Conservation (phyloP, 2,329 filamentous ascomycete species). For the Zarea fungicola region DNA sequence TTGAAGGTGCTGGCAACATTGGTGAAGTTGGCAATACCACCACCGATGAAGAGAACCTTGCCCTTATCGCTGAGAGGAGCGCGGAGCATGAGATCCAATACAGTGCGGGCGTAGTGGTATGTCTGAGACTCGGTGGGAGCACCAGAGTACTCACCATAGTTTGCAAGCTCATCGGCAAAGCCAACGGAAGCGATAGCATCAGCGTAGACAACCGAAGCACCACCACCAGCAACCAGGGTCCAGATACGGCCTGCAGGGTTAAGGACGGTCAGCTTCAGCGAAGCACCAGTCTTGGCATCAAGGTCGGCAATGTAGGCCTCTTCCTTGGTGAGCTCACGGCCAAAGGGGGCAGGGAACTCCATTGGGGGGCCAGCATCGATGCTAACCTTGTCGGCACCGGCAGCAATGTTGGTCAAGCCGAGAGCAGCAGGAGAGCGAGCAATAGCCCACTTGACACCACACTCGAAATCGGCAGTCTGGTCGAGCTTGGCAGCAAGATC, state of each 20-base stretch:
- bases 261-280: conserved; percentile 94
- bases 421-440: conserved; percentile 86
- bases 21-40: conserved; percentile 99
- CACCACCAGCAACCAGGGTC: conserved; percentile 98
- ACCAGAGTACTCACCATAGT: conserved; percentile 99
- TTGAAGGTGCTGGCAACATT: conserved; percentile 99
- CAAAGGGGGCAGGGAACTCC: conserved; percentile 98
- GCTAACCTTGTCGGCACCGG: conserved; percentile 70
- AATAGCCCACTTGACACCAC: conserved; percentile 97
- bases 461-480: conserved; percentile 99
- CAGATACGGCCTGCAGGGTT: conserved; percentile 90
- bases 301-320: conserved; percentile 98
- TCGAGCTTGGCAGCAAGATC: conserved; percentile 98
- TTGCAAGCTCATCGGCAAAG: conserved; percentile 93
- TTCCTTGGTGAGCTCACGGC: conserved; percentile 97
- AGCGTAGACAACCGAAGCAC: conserved; percentile 98
- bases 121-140: conserved; percentile 98
- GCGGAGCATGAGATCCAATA: conserved; percentile 95
- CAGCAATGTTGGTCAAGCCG: conserved; percentile 65
- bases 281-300: conserved; percentile 98
- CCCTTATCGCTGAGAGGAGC: conserved; percentile 79
- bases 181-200: conserved; percentile 96
- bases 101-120: conserved; percentile 96
- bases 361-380: conserved; percentile 96
- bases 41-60: conserved; percentile 99